phyloP scores from a whole-genome alignment of 208 protist genomes.

The Leishmania martiniquensis region DNA sequence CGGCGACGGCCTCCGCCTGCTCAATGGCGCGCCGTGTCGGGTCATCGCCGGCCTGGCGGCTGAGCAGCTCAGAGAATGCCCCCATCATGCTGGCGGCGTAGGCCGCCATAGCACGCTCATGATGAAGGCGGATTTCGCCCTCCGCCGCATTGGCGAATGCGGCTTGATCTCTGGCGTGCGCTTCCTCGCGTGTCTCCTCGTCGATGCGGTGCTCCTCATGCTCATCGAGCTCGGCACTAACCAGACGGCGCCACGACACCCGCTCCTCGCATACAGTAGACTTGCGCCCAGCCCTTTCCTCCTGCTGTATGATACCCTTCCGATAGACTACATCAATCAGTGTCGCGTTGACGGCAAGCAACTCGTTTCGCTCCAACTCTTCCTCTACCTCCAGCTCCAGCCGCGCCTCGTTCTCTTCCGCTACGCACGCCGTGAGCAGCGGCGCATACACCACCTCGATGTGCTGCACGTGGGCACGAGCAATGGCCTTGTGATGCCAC shows the following conservation, averaged over 20 bases:
- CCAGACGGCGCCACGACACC: slow-evolving; percentile 24
- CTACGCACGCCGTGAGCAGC: not conserved
- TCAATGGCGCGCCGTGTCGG: slow-evolving; percentile 18
- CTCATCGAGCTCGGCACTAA: slow-evolving; percentile 16
- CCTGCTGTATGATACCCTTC: slow-evolving; percentile 13
- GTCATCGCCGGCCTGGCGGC: slow-evolving; percentile 4
- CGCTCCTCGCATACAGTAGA: slow-evolving; percentile 20
- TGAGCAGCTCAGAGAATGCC: slow-evolving; percentile 15
- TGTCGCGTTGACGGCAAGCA: not conserved
- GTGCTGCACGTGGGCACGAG: slow-evolving; percentile 11
- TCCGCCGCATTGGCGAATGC: slow-evolving; percentile 5
- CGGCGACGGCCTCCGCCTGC: slow-evolving; percentile 15
- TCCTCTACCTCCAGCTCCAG: slow-evolving; percentile 36
- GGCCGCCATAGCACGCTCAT: slow-evolving; percentile 9
- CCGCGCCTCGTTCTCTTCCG: slow-evolving; percentile 4
- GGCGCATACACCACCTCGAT: slow-evolving; percentile 17
- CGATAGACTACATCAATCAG: slow-evolving; percentile 5
- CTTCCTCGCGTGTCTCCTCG: slow-evolving; percentile 18
- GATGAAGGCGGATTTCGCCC: slow-evolving; percentile 4
- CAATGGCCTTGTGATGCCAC: slow-evolving; percentile 16
- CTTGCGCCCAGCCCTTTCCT: slow-evolving; percentile 20
- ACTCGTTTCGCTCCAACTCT: slow-evolving; percentile 17
- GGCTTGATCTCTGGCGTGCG: not conserved
- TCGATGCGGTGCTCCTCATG: slow-evolving; percentile 34
- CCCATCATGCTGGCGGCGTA: slow-evolving; percentile 13